These are phyloP conservation scores for Elsinoe fawcettii DNA, from an alignment of 2,329 filamentous ascomycete species.

Conservation along the genomic window DNA sequence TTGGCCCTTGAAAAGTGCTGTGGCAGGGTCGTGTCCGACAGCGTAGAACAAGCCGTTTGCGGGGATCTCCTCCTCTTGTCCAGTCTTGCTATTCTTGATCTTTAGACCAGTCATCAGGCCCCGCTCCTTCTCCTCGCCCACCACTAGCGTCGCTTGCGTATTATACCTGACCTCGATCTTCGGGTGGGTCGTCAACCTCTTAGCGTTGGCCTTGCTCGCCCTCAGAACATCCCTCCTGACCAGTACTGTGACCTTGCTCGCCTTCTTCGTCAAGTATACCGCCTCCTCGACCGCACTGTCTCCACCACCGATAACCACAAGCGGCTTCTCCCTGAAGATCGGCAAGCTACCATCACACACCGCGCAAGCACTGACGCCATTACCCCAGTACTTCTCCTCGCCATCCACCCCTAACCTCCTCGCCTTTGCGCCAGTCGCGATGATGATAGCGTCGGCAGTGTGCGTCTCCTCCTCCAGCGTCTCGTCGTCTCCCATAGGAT, in stretches of 20 bases:
- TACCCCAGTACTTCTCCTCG: slow-evolving; percentile 96
- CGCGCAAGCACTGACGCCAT: slow-evolving; percentile 89
- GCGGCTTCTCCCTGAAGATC: slow-evolving; percentile 92
- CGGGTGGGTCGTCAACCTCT: slow-evolving; percentile 68
- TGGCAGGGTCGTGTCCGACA: slow-evolving; percentile 93
- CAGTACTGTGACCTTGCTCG: slow-evolving; percentile 85
- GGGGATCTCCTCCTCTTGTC: slow-evolving; percentile 71
- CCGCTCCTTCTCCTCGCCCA: slow-evolving; percentile 64
- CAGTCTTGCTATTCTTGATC: slow-evolving; percentile 70
- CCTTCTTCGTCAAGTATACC: slow-evolving; percentile 96
- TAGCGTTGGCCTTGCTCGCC: slow-evolving; percentile 87
- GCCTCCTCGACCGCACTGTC: slow-evolving; percentile 97
- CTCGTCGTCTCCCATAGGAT: slow-evolving; percentile 71
- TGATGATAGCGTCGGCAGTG: slow-evolving; percentile 86
- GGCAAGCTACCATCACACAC: slow-evolving; percentile 96
- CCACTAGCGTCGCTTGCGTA: slow-evolving; percentile 70
- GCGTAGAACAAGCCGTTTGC: slow-evolving; percentile 96
- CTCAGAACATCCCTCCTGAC: slow-evolving; percentile 81
- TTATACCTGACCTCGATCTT: slow-evolving; percentile 91
- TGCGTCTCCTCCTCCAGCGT: slow-evolving; percentile 58
- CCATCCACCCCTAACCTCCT: slow-evolving; percentile 73
- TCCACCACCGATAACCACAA: slow-evolving; percentile 92
- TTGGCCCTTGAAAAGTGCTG: slow-evolving; percentile 81
- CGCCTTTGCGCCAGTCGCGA: slow-evolving; percentile 92
- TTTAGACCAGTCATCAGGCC: slow-evolving; percentile 83